Percentiles rank a stretch among this genome's conserved stretches.
These are phyloP conservation scores for Erodium trifolium DNA, from an alignment of 441 rosid genomes.

Conservation along the genomic window DNA sequence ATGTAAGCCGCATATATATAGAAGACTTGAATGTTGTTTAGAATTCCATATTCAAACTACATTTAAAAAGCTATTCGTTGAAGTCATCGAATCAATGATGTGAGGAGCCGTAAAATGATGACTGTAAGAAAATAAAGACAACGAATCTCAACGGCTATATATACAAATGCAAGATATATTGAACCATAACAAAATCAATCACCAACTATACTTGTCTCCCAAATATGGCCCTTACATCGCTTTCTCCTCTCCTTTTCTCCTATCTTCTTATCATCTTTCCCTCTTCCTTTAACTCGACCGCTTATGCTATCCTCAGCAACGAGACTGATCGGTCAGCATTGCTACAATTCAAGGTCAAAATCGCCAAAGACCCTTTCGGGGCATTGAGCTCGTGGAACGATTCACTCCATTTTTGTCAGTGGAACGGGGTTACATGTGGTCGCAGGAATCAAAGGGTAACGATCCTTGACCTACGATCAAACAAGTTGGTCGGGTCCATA, in stretches of 20 bases:
- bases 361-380: conserved; percentile 1
- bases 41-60: too few relatives aligned
- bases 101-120: too few relatives aligned
- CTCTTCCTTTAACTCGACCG: background rate
- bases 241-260: background rate
- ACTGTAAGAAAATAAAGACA: too few relatives aligned
- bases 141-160: too few relatives aligned
- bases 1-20: too few relatives aligned
- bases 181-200: too few relatives aligned
- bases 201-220: too few relatives aligned
- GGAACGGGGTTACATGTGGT: conserved; percentile 14
- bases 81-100: too few relatives aligned
- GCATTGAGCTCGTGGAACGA: conserved; percentile 17
- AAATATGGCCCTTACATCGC: too few relatives aligned
- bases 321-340: conserved; percentile 12
- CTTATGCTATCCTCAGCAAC: background rate
- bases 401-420: conserved; percentile 13
- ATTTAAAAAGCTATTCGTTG: too few relatives aligned
- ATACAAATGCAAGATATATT: too few relatives aligned
- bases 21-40: too few relatives aligned
- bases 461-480: background rate
- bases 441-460: conserved; percentile 9
- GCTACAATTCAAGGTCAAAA: conserved; percentile 11
- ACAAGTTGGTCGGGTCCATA: background rate
- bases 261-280: background rate